Percentiles rank a stretch among this genome's conserved stretches.
Conservation (phyloP, 116 monocot genomes). For the Zostera marina region DNA sequence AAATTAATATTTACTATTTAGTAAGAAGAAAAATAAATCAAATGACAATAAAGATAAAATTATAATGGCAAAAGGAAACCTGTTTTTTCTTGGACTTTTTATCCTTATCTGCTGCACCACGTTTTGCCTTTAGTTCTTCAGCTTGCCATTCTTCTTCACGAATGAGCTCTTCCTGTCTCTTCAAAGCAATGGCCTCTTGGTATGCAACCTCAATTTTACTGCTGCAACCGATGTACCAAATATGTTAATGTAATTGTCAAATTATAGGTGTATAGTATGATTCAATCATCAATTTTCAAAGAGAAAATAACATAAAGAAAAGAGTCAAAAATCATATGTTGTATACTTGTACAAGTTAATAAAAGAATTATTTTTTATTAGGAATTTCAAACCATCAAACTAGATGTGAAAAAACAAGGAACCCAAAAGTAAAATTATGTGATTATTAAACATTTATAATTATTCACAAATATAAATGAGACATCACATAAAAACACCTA, state of each 20-base stretch:
- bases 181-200: constrained; percentile 91
- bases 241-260: not conserved
- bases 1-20: too few species aligned
- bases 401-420: too few species aligned
- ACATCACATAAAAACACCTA: too few species aligned
- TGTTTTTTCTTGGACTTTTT: constrained; percentile 86
- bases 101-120: constrained; percentile 58
- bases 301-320: not conserved
- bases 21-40: not conserved
- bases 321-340: not conserved
- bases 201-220: constrained; percentile 90
- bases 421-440: too few species aligned
- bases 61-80: constrained; percentile 14
- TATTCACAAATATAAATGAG: too few species aligned
- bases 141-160: constrained; percentile 87
- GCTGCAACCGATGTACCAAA: constrained; percentile 15
- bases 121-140: constrained; percentile 70
- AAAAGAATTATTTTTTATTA: not conserved
- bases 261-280: not conserved
- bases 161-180: constrained; percentile 97
- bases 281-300: not conserved
- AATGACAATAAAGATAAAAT: not conserved
- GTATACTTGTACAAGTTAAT: too few species aligned
- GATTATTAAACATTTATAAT: too few species aligned
- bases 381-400: too few species aligned